Evolutionary conservation across 768 basidiomycete genomes (phyloP), one percentile per base, ranked within the genome.

Genomic region (Candolleomyces aberdarensis): DNA sequence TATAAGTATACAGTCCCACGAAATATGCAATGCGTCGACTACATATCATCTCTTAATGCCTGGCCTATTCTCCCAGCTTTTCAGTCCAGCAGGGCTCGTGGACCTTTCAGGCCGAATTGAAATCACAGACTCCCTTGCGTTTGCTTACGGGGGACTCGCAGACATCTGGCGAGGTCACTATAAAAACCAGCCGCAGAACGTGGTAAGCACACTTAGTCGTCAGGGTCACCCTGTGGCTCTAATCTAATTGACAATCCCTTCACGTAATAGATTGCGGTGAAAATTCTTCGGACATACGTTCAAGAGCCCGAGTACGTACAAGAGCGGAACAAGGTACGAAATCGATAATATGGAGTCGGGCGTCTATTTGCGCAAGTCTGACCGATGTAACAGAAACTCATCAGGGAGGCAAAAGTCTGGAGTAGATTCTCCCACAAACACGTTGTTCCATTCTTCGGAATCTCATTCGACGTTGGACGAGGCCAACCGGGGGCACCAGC

Each of bases 101-200:
- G 20, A 56, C 40, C 54, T 56, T 15, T 39, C 54, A 5, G 54
- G 54, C 15, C 40, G 40, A 9, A 56, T 56, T 6, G 39, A 56
- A 13, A 56, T 39, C 14, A 20, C 41, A 11, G 54, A 39, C 15
- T 19, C 54, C 22, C 39, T 29, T 3, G n/a, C 54, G 1, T 67
- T 67, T 26, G 64, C 62, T n/a, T 59, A 59, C n/a, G 66, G 66
- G 3, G 59, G 64, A 8, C 46, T 63, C 6, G 66, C 66, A 4
- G 64, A 67, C 26, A 29, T 67, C 11, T 67, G 62, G 56, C 57
- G 59, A 44, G 66, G 64, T 6, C 53, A 54, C 22, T 65, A 53
- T 62, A 58, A 55, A 10, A 26, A 44, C 13, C n/a, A 52, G 26
- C 17, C 55, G 11, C 52, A 48, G 19, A 36, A 51, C 14, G 41